Base-by-base conservation (phyloP, 2,329 filamentous ascomycete species). In the Colletotrichum plurivorum region DNA sequence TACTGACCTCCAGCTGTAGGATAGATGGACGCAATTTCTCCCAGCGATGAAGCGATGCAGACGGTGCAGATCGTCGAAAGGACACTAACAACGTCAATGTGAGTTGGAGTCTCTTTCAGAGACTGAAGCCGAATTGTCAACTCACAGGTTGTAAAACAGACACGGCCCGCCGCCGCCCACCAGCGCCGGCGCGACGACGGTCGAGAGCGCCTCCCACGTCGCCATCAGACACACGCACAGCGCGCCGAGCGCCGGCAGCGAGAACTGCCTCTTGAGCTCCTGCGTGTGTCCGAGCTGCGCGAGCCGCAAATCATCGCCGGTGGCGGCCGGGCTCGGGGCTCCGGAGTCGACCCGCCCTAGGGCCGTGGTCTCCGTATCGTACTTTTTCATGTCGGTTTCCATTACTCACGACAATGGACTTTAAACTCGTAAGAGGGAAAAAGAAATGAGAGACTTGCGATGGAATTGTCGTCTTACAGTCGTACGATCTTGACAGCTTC, bases 201-300 rank as follows among this genome's bases (percentile, higher is more conserved):
- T 81, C 0, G 82, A 81, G 4, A 85, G 72, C 1, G 84, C 84
- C 67, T 87, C 84, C 84, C 84, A 87, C 6, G 84, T 86, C 48
- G 80, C 84, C 84, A 86, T 86, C 51, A 87, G 75, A 60, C 83
- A 85, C 8, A 85, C 73, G 52, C 83, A 82, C 6, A 87, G 74
- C 5, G 79, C 78, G 15, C 79, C 79, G 2, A 87, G 75, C 0
- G 84, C 83, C 73, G 81, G 82, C 1, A 86, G 71, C 0, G 82
- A 83, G 71, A 84, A 84, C 25, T 67, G 63, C 13, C 73, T 64
- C 27, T 71, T 57, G 4, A 83, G 77, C 53, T 79, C 76, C 46
- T 78, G 76, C 3, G 69, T 48, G 6, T 77, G 76, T 5, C 76
- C 76, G 12, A 78, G 52, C 61, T 77, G 75, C 2, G 75, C 76